Conservation (phyloP, 2,329 filamentous ascomycete genomes). For the Bipolaris sorokiniana region DNA sequence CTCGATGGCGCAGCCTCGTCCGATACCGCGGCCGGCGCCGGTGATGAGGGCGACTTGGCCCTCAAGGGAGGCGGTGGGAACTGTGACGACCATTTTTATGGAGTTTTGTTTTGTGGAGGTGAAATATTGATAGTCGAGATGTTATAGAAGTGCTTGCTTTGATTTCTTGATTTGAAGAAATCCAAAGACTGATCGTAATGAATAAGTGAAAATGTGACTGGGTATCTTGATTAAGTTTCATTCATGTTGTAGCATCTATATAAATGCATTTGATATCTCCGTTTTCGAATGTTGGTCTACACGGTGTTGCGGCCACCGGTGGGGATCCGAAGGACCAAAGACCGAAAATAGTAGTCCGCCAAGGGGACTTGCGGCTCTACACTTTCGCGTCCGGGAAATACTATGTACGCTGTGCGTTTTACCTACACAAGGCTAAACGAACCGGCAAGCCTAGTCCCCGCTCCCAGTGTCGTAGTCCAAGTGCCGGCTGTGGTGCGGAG, state of each 20-base stretch:
- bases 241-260: conserved; percentile 1
- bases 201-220: conserved; percentile 1
- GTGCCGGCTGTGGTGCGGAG: conserved; percentile 29
- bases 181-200: not conserved
- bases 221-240: conserved; percentile 12
- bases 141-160: not conserved
- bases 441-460: conserved; percentile 17
- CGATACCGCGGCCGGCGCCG: conserved; percentile 69
- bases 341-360: conserved; percentile 30
- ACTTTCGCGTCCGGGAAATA: conserved; percentile 21
- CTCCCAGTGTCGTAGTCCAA: conserved; percentile 25
- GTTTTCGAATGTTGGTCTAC: conserved; percentile 21
- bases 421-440: conserved; percentile 19
- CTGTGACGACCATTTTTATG: conserved; percentile 48
- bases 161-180: not conserved
- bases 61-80: conserved; percentile 58
- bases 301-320: conserved; percentile 22
- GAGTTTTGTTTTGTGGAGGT: conserved; percentile 21
- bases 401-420: conserved; percentile 13
- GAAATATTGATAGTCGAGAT: conserved; percentile 1
- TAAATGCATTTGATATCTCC: conserved; percentile 20
- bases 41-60: conserved; percentile 67
- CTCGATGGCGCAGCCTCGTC: conserved; percentile 69
- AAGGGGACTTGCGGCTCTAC: conserved; percentile 34
- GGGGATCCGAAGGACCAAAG: conserved; percentile 33